phyloP scores from a whole-genome alignment of 2,329 filamentous ascomycete species.

The Aspergillus viridinutans region DNA sequence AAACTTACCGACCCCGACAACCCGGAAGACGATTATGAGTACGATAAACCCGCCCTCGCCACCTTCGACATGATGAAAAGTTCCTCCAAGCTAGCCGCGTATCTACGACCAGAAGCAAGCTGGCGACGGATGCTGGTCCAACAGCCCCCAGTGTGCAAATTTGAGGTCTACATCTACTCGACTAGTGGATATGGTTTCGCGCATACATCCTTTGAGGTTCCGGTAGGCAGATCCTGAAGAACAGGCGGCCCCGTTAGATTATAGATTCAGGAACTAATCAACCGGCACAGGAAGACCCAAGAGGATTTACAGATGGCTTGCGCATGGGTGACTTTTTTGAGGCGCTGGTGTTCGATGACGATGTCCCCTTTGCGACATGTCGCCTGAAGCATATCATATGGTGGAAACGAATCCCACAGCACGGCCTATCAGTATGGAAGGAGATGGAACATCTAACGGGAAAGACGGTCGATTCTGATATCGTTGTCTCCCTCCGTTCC shows the following conservation, averaged over 20 bases:
- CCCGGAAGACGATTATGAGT: background rate
- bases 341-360: background rate
- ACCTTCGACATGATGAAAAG: background rate
- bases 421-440: background rate
- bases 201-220: background rate
- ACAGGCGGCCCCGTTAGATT: no score
- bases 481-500: background rate
- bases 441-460: background rate
- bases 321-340: background rate
- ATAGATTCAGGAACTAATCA: background rate
- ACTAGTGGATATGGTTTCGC: background rate
- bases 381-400: background rate
- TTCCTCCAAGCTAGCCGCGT: background rate
- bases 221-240: background rate
- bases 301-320: background rate
- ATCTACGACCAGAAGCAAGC: background rate
- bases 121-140: background rate
- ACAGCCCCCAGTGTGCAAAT: background rate
- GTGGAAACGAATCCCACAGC: background rate
- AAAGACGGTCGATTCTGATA: background rate
- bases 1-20: background rate
- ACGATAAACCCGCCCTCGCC: background rate
- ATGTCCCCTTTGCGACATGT: background rate
- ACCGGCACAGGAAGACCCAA: background rate
- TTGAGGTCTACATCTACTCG: background rate